Conservation (phyloP, 371 early-diverging fungal genomes). For the Batkoa obscura region DNA sequence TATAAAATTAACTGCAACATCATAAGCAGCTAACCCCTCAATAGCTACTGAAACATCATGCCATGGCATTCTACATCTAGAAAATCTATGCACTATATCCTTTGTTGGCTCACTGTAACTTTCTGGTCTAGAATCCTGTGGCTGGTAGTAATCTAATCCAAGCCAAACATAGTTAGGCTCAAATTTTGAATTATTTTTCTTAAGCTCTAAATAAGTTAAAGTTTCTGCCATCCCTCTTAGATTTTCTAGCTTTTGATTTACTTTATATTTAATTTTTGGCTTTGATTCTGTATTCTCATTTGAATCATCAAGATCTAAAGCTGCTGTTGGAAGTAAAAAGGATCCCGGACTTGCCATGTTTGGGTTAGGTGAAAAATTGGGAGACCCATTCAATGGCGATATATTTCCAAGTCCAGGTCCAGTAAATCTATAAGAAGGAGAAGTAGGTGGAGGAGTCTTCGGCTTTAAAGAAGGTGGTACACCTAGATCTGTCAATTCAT, state of each 20-base stretch:
- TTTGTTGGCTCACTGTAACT: not conserved
- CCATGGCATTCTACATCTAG: slow-evolving; percentile 69
- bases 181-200: not conserved
- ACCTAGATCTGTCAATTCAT: not conserved
- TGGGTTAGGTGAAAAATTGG: too few relatives aligned
- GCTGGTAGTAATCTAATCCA: slow-evolving; percentile 2
- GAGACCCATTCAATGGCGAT: not conserved
- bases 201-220: not conserved
- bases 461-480: not conserved
- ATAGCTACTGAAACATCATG: slow-evolving; percentile 53
- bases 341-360: too few relatives aligned
- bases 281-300: too few relatives aligned
- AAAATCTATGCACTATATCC: not conserved
- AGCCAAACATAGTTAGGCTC: not conserved
- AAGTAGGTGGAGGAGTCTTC: not conserved
- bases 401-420: not conserved
- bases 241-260: not conserved
- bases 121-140: not conserved
- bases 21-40: slow-evolving; percentile 43
- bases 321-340: too few relatives aligned
- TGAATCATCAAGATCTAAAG: too few relatives aligned
- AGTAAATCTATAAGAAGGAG: too few relatives aligned
- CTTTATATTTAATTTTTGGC: too few relatives aligned
- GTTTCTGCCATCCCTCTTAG: not conserved
- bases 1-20: slow-evolving; percentile 68